Evolutionary conservation across 2,329 filamentous ascomycete genomes (phyloP), one percentile per base, ranked within the genome.

Genomic region (Drechslerella dactyloides): DNA sequence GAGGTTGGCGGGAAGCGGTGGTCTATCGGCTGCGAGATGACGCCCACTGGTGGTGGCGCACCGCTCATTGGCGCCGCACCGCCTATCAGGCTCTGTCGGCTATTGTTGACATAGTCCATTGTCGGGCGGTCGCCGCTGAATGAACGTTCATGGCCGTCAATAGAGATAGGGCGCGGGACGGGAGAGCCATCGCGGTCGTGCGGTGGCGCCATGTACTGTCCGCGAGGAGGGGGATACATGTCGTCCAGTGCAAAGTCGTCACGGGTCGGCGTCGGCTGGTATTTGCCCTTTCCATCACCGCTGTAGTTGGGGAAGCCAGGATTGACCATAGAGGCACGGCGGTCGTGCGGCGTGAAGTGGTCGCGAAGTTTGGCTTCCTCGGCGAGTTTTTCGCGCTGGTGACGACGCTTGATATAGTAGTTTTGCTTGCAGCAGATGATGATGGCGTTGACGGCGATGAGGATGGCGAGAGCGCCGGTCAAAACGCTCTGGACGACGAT

Each of bases 401-500:
- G 96, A 81, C 91, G 88, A 77, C 88, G 88, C 84, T 89, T 89
- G 74, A 90, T 87, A 80, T 97, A 93, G 2, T 93, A 93, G 82
- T 97, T 97, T 81, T 92, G 86, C 79, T 89, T 90, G 84, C 87
- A 87, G 81, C 88, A 92, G 58, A 87, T 85, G 76, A 91, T 90
- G 78, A 97, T 86, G 52, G 91, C 91, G 78, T 97, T 97, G 82
- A 93, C 90, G 10, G 86, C 85, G 76, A 99, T 96, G 30, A 97
- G 84, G 57, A 97, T 89, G 2, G 91, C 93, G 64, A 99, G 83
- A 23, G 91, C 80, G 73, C 85, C 92, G 4, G 93, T 96, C 75
- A 99, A 82, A 0, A 88, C 85, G 0, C 90, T 90, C 81, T 99
- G 94, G 3, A 97, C 85, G n/a, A 88, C 91, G 75, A 97, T 94